Evolutionary conservation across 345 rosid genomes (phyloP).

Genomic region (Ailanthus altissimus): DNA sequence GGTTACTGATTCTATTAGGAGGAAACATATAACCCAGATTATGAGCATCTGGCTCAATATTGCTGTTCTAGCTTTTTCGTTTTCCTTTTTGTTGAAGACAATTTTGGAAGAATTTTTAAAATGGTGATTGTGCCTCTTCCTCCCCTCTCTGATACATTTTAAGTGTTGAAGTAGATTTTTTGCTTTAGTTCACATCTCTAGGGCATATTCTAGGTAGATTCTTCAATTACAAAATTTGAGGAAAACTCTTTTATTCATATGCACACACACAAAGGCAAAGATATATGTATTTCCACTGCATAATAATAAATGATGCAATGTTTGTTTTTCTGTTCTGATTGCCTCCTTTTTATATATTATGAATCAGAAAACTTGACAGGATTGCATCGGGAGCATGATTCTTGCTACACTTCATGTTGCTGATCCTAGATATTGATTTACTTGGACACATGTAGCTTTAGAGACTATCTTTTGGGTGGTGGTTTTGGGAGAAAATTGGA

Average conservation of each 20-base stretch:
- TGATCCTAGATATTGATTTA: conserved; percentile 22
- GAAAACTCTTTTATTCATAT: background rate
- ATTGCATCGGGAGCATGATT: conserved; percentile 20
- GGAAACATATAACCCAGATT: background rate
- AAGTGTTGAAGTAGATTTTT: background rate
- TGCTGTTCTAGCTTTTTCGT: background rate
- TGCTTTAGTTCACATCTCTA: background rate
- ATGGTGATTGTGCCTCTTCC: background rate
- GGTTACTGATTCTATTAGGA: background rate
- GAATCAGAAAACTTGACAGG: conserved; percentile 15
- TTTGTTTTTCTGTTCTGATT: conserved; percentile 1
- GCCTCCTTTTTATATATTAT: conserved; percentile 3
- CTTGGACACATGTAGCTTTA: conserved; percentile 34
- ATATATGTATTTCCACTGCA: background rate
- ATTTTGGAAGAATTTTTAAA: background rate
- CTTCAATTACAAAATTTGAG: background rate
- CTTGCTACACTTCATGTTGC: conserved; percentile 16
- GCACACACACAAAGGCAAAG: background rate
- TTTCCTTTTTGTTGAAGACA: conserved; percentile 1
- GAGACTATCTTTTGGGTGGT: conserved; percentile 29
- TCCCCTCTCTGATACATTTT: conserved; percentile 1
- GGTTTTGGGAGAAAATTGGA: conserved; percentile 42
- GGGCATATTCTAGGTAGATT: background rate
- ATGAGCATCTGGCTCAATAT: background rate
- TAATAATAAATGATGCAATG: conserved; percentile 5